Evolutionary conservation across 768 basidiomycete genomes (phyloP).

Genomic region (Panellus pusillus): DNA sequence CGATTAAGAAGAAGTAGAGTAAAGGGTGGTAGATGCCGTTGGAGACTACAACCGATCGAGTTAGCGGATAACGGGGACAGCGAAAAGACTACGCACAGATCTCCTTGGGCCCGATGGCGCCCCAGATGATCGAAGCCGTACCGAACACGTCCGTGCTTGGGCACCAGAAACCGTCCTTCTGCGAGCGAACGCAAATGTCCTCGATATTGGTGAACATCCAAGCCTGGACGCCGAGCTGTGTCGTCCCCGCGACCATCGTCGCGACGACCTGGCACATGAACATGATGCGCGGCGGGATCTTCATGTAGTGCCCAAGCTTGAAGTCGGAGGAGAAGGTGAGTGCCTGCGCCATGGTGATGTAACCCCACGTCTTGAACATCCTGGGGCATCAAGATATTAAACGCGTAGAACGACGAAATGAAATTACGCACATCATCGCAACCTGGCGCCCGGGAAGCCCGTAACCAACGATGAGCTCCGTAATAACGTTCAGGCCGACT

Average conservation of each 20-base stretch:
- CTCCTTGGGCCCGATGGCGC: conserved; percentile 65
- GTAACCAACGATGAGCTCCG: conserved; percentile 78
- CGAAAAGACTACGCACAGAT: conserved; percentile 50
- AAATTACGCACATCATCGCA: conserved; percentile 52
- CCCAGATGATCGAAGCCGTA: conserved; percentile 76
- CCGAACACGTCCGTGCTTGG: conserved; percentile 66
- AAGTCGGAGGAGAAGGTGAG: conserved; percentile 63
- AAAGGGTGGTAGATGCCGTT: conserved; percentile 47
- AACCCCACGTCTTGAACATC: background rate
- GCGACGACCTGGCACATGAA: conserved; percentile 70
- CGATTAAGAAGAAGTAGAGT: conserved; percentile 77
- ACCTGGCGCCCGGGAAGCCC: conserved; percentile 76
- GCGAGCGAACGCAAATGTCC: conserved; percentile 67
- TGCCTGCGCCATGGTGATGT: background rate
- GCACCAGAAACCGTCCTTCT: conserved; percentile 70
- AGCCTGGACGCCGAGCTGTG: conserved; percentile 53
- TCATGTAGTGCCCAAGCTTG: conserved; percentile 91
- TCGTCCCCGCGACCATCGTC: conserved; percentile 55
- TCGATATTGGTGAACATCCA: conserved; percentile 74
- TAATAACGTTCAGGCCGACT: conserved; percentile 64
- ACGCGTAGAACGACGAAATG: background rate
- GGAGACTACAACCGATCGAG: conserved; percentile 25
- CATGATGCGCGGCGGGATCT: conserved; percentile 80
- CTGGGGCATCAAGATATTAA: background rate
- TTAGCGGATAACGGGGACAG: conserved; percentile 6